Evolutionary conservation across 2,329 filamentous ascomycete genomes (phyloP).

Genomic region (Domatiomyces catenatus): DNA sequence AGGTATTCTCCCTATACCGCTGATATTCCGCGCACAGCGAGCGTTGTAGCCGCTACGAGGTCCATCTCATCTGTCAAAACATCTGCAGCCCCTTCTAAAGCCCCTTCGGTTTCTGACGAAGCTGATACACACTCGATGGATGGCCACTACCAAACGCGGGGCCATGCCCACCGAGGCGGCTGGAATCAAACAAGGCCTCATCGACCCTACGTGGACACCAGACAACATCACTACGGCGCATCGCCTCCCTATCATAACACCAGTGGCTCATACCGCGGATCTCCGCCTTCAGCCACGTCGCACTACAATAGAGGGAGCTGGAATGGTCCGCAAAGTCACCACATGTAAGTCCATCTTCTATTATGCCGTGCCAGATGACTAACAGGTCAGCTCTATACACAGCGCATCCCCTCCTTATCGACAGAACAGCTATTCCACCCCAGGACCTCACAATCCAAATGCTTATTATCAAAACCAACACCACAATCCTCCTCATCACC

Average conservation of each 20-base stretch:
- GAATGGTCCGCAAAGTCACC: conserved; percentile 32
- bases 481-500: conserved; percentile 43
- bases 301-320: conserved; percentile 40
- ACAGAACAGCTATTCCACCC: conserved; percentile 38
- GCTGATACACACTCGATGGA: conserved; percentile 20
- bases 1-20: conserved; percentile 5
- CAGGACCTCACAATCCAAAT: conserved; percentile 35
- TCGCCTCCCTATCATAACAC: conserved; percentile 45
- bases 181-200: conserved; percentile 24
- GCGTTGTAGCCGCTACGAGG: neutral
- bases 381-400: conserved; percentile 26
- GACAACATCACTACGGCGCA: conserved; percentile 35
- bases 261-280: conserved; percentile 41
- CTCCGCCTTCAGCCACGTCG: conserved; percentile 47
- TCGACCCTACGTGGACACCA: conserved; percentile 27
- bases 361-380: conserved; percentile 16
- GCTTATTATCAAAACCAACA: conserved; percentile 37
- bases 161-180: conserved; percentile 21
- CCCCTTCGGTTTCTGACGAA: conserved; percentile 19
- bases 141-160: conserved; percentile 20
- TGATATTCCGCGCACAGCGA: neutral
- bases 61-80: conserved; percentile 1
- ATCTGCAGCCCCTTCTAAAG: conserved; percentile 5
- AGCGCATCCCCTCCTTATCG: conserved; percentile 51
- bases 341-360: conserved; percentile 31